phyloP scores from a whole-genome alignment of 768 basidiomycete species.

The Lactarius akahatsu region DNA sequence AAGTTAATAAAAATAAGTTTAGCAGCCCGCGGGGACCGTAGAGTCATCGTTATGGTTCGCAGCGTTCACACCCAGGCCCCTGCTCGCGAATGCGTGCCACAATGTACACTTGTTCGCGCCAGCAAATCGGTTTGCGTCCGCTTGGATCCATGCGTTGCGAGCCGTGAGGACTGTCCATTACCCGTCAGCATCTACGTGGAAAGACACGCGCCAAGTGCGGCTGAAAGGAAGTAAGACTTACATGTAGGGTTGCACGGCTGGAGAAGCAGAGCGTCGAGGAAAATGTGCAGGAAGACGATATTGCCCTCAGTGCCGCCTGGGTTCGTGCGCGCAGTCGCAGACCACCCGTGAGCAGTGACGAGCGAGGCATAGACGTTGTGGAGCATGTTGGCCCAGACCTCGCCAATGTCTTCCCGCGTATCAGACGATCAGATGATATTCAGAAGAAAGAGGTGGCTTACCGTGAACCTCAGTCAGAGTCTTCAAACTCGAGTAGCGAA shows the following conservation, averaged over 20 bases:
- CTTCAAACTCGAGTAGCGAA: conserved; percentile 43
- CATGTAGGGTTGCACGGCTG: conserved; percentile 52
- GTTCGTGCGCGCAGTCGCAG: conserved; percentile 42
- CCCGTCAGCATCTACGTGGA: background rate
- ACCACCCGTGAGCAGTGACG: conserved; percentile 34
- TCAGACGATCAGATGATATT: background rate
- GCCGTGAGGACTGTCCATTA: conserved; percentile 42
- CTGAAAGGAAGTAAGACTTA: conserved; percentile 32
- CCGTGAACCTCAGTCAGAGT: conserved; percentile 49
- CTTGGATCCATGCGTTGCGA: conserved; percentile 53
- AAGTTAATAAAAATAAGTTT: background rate
- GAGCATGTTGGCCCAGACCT: conserved; percentile 53
- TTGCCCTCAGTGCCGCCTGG: conserved; percentile 46
- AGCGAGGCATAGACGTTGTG: conserved; percentile 39
- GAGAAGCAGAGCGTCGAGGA: conserved; percentile 50
- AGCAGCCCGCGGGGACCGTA: conserved; percentile 36
- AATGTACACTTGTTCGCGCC: conserved; percentile 48
- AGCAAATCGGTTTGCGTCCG: conserved; percentile 47
- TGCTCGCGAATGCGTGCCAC: conserved; percentile 48
- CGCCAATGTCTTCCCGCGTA: conserved; percentile 46
- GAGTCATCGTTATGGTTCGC: conserved; percentile 36
- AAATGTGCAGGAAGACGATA: conserved; percentile 50
- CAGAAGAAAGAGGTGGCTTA: conserved; percentile 31
- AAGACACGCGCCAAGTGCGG: no score
- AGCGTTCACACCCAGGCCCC: conserved; percentile 47